A percentile compares a stretch with the other conserved stretches of the same genome.
These are phyloP conservation scores for Dictyostelium firmibasis DNA, from an alignment of 78 protist species.

Conservation along the genomic window DNA sequence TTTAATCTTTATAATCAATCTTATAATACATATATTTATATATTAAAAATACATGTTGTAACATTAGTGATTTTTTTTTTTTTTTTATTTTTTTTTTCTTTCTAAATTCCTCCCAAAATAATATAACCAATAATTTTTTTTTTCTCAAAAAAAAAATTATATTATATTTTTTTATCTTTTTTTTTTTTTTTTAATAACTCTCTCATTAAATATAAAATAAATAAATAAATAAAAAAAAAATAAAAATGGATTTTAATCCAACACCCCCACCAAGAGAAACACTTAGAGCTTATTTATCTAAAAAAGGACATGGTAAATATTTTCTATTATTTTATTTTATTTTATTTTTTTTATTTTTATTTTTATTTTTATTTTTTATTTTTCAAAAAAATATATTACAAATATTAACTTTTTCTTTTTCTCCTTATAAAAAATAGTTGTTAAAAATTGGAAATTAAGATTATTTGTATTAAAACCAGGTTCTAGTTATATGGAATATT, in stretches of 20 bases:
- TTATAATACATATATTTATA: no score
- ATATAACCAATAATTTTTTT: no score
- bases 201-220: neutral
- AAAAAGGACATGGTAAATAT: constrained; percentile 70
- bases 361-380: neutral
- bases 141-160: neutral
- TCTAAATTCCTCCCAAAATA: no score
- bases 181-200: no score
- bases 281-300: constrained; percentile 56
- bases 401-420: no score
- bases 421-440: constrained; percentile 23
- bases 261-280: neutral
- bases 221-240: no score
- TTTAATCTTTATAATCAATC: neutral
- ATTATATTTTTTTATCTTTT: no score
- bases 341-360: no score
- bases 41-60: neutral
- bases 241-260: neutral
- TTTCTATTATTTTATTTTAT: no score
- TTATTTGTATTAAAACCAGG: constrained; percentile 69
- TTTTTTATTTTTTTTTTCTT: neutral
- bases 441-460: constrained; percentile 73
- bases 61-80: neutral
- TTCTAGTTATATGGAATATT: constrained; percentile 51
- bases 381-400: no score